A percentile compares a stretch with the other conserved stretches of the same genome.
Conservation (phyloP, 495 filamentous ascomycete species). For the Penicillium robsamsonii region DNA sequence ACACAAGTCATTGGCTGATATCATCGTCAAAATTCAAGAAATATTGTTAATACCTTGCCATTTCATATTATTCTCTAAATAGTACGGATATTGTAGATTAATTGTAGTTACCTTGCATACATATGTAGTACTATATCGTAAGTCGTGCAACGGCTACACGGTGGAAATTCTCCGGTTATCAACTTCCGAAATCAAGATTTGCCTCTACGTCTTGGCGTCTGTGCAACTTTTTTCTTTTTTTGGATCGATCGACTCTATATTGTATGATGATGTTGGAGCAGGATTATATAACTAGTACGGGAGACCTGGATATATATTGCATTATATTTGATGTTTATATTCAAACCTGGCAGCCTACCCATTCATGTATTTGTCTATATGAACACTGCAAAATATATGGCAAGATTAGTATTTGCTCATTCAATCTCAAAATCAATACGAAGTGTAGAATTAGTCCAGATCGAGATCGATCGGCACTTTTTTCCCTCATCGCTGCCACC, state of each 20-base stretch:
- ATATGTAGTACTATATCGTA: background rate
- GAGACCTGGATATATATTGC: background rate
- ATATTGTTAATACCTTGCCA: background rate
- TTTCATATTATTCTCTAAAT: background rate
- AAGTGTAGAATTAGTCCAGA: background rate
- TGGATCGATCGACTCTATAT: background rate
- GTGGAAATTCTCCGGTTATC: conserved; percentile 5
- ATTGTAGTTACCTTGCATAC: background rate
- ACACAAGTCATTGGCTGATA: conserved; percentile 33
- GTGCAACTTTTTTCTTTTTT: background rate
- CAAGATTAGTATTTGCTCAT: background rate
- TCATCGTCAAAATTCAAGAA: conserved; percentile 20
- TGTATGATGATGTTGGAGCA: background rate
- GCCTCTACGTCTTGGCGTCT: background rate
- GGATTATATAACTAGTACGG: background rate
- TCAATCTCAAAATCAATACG: background rate
- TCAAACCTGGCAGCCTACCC: background rate
- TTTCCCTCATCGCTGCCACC: background rate
- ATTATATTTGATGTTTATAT: background rate
- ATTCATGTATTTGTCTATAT: background rate
- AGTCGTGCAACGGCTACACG: background rate
- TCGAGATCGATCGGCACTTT: background rate
- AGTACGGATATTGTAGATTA: background rate
- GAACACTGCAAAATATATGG: background rate
- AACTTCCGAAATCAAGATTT: conserved; percentile 15